Evolutionary conservation across 208 protist genomes (phyloP), one percentile per base, ranked within the genome.

Genomic region (Leishmania major): DNA sequence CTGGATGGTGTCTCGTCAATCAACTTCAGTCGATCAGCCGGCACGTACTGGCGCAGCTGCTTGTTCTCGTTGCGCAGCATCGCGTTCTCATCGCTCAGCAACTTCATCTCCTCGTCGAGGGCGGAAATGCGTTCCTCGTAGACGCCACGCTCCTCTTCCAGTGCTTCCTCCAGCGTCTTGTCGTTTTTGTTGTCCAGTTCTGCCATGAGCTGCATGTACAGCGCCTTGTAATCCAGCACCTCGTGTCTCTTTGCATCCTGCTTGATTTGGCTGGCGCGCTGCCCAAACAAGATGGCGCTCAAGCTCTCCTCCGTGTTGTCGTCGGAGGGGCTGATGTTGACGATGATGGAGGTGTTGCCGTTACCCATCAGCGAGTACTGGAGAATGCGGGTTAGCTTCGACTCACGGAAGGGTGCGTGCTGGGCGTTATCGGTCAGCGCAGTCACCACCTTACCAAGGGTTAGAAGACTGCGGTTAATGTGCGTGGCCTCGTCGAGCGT

Each of bases 391-490:
- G 98, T 99, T n/a, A 99, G 90, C 84, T 99, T 98, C 45, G 94
- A 97, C 81, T 99, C 96, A 62, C 98, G 90, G 83, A 96, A 98
- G 5, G 95, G 95, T 3, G 91, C 92, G 84, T 97, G 94, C 82
- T 96, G 90, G 17, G 91, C 90, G 49, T 89, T 96, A 72, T 95
- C 92, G 59, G 94, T 96, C 78, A 98, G 87, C 62, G 92, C 92
- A 11, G 87, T 87, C 53, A 97, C 94, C 0, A 98, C 96, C 70
- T 95, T 96, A n/a, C 94, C 94, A 6, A 98, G 87, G 1, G 96
- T 96, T 35, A 99, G 91, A 3, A 99, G 91, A 78, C 92, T 98
- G 70, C 98, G 96, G 90, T 99, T 99, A 78, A 99, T 99, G 90
- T 99, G 92, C 19, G 87, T 94, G n/a, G 98, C 98, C 88, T 99